phyloP scores from a whole-genome alignment of 2,329 filamentous ascomycete genomes.

The Xenoacremonium recifei region DNA sequence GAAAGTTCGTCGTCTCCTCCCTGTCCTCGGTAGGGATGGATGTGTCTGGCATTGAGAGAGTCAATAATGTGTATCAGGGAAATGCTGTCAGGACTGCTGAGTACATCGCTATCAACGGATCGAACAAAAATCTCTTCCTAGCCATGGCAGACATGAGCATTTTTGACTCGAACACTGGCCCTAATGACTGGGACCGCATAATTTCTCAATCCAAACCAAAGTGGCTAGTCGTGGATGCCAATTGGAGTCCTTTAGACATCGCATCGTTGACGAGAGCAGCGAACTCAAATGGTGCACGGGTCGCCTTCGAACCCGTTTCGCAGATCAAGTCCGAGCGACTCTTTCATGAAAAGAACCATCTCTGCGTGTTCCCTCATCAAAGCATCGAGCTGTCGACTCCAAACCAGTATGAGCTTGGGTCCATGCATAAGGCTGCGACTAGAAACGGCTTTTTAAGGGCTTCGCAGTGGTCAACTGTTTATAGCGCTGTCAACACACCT shows the following conservation, averaged over 20 bases:
- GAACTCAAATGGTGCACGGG: constrained; percentile 51
- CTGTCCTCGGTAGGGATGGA: constrained; percentile 67
- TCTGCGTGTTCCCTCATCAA: constrained; percentile 57
- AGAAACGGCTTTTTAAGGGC: constrained; percentile 66
- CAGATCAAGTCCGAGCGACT: constrained; percentile 71
- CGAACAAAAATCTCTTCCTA: constrained; percentile 75
- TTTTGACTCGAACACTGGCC: constrained; percentile 57
- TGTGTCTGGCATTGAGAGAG: constrained; percentile 61
- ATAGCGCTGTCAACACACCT: constrained; percentile 76
- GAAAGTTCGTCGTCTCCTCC: constrained; percentile 60
- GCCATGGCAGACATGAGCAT: constrained; percentile 97
- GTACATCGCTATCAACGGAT: constrained; percentile 87
- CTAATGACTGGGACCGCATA: constrained; percentile 58
- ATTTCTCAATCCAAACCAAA: constrained; percentile 57
- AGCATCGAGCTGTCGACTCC: constrained; percentile 76
- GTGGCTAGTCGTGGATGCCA: constrained; percentile 83
- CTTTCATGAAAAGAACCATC: constrained; percentile 49
- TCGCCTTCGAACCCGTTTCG: constrained; percentile 89
- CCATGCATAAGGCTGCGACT: constrained; percentile 74
- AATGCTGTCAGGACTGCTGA: constrained; percentile 73
- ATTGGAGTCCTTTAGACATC: constrained; percentile 71
- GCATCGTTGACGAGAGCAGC: constrained; percentile 65
- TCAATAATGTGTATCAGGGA: constrained; percentile 59
- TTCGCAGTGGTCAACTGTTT: constrained; percentile 72
- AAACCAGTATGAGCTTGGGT: constrained; percentile 76